Base-by-base conservation (phyloP, 208 protist species). In the Trypanosoma melophagium region DNA sequence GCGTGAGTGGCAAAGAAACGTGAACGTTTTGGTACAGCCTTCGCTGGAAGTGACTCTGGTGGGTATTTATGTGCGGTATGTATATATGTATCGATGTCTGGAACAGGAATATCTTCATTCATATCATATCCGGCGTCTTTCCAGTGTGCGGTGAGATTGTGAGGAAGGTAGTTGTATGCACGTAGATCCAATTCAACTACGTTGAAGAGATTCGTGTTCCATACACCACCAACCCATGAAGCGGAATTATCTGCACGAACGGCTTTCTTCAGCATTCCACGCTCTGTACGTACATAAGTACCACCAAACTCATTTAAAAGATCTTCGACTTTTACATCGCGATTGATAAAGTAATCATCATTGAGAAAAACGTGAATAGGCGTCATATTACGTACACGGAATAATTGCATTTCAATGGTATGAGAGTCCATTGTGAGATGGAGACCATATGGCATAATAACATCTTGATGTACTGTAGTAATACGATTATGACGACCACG, bases 331-430 rank as follows among this genome's bases (percentile, higher is more conserved):
- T 52, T 72, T 35, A 79, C 71, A 62, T 80, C 65, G 60, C 81
- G 84, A 69, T 87, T 80, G 38, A 90, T 74, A 61, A 87, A 87
- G 69, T 87, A 90, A 74, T 90, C 84, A 66, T 90, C 84, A 74
- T 90, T 90, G 60, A 87, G 76, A 74, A 84, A 84, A 52, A 90
- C 62, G 64, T 86, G 81, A 69, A 87, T 71, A 22, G 74, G 25
- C 0, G 84, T 86, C 8, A 71, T 60, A 76, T 84, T 81, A 56
- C 57, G 69, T 62, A 90, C 60, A 41, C 79, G 76, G 71, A 78
- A 87, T 38, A 90, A 77, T 59, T 86, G 71, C 70, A 79, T 66
- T 74, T 90, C 84, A 53, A 90, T 80, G 10, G 47, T 45, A 69
- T 87, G 61, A 17, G 81, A 79, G 69, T 90, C 63, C n/a, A 77